Base-by-base conservation (phyloP, 2,329 filamentous ascomycete species). In the Colletotrichum sidae region DNA sequence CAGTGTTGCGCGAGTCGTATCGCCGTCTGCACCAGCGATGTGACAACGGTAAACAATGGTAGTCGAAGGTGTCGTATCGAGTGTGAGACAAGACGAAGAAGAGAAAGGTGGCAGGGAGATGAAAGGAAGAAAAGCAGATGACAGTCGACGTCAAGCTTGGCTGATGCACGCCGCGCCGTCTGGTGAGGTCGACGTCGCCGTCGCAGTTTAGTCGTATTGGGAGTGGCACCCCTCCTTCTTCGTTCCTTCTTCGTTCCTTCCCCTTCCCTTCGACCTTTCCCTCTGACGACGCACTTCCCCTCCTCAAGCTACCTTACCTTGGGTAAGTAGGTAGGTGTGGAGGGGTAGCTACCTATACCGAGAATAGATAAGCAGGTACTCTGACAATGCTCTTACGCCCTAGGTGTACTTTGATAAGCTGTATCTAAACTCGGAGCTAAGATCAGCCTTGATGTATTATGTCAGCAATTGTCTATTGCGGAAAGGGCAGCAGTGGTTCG, bases 81-180 rank as follows among this genome's bases (percentile, higher is more conserved):
- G 44, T 12, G 38, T 49, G 25, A 47, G 33, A 4, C 8, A 17
- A 37, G 44, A 2, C 4, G 8, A 11, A 34, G 9, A 9, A n/a
- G 34, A 5, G 39, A 17, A 34, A 38, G 45, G 12, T n/a, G 7
- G 15, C 8, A 53, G 15, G 56, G 39, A 33, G 41, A 45, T 25
- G 37, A n/a, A 35, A 35, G 37, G 17, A 13, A 17, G 12, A 42
- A 25, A 9, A n/a, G 33, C 38, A 39, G 41, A 45, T 60, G 60
- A 35, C 55, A 39, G 34, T 44, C 56, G 47, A 47, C 63, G 63
- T 63, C 52, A 53, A 62, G 34, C 63, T 65, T 65, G 63, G 63
- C 63, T 62, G 62, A 65, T 65, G 62, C 46, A 49, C 34, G 52
- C 62, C 58, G 62, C 62, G 58, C 12, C 45, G 25, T 25, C 25